A percentile compares a stretch with the other conserved stretches of the same genome.
These are phyloP conservation scores for Spergularia marina DNA, from an alignment of 148 eudicot genomes.

Conservation along the genomic window DNA sequence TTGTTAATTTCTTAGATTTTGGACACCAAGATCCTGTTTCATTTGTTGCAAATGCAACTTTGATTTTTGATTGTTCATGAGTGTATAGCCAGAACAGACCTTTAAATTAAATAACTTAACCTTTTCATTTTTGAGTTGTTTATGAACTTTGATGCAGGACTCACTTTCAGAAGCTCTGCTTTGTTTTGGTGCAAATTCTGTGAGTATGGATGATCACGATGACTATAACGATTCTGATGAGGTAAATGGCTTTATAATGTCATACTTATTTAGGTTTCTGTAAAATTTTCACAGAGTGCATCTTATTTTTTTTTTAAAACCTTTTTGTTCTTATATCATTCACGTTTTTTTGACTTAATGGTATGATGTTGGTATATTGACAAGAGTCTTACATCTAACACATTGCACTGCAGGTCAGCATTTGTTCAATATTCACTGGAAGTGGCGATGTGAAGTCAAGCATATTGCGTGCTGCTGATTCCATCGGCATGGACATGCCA, in stretches of 20 bases:
- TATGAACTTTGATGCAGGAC: conserved; percentile 41
- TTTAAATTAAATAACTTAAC: neutral
- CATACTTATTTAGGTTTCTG: neutral
- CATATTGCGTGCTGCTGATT: conserved; percentile 76
- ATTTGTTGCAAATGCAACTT: too few relatives aligned
- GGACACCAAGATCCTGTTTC: too few relatives aligned
- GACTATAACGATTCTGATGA: conserved; percentile 42
- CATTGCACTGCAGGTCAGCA: conserved; percentile 53
- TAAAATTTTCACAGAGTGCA: neutral
- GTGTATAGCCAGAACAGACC: too few relatives aligned
- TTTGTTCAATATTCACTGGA: conserved; percentile 65
- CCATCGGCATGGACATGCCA: conserved; percentile 80
- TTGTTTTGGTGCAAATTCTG: conserved; percentile 85
- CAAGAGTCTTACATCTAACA: neutral
- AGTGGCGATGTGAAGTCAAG: conserved; percentile 57
- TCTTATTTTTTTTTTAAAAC: neutral
- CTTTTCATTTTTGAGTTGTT: neutral
- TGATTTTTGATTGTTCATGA: too few relatives aligned
- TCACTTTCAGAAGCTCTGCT: conserved; percentile 79
- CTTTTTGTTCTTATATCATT: neutral
- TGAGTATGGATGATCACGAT: conserved; percentile 69
- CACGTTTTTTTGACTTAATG: neutral
- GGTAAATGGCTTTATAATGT: conserved; percentile 33
- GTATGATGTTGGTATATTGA: neutral
- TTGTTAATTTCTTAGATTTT: too few relatives aligned